Evolutionary conservation across 2,329 filamentous ascomycete species (phyloP).

Genomic region (Phaeomoniella chlamydospora): DNA sequence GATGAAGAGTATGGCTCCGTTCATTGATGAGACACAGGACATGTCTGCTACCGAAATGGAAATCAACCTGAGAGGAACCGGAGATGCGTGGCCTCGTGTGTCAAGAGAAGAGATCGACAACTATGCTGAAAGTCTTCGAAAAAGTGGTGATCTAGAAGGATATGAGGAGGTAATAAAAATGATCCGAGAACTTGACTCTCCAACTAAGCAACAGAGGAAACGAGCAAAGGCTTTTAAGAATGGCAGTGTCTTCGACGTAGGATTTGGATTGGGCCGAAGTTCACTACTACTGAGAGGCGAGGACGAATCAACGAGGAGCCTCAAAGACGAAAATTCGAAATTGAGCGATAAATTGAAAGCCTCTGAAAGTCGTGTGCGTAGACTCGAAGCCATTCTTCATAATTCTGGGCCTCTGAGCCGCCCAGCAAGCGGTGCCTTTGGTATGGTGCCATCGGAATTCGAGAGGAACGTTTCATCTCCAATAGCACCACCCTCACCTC

Average conservation of each 20-base stretch:
- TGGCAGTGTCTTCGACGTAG: slow-evolving; percentile 82
- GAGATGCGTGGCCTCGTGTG: slow-evolving; percentile 66
- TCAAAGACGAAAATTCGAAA: slow-evolving; percentile 73
- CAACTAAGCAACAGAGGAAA: slow-evolving; percentile 75
- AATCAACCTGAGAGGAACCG: slow-evolving; percentile 68
- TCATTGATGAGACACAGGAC: slow-evolving; percentile 43
- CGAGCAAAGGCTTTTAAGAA: slow-evolving; percentile 90
- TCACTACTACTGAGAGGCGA: slow-evolving; percentile 76
- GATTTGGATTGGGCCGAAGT: slow-evolving; percentile 59
- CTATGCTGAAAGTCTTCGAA: slow-evolving; percentile 53
- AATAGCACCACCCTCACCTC: slow-evolving; percentile 21
- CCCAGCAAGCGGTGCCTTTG: slow-evolving; percentile 35
- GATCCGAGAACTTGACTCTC: slow-evolving; percentile 63
- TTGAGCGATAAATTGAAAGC: slow-evolving; percentile 61
- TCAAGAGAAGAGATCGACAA: slow-evolving; percentile 61
- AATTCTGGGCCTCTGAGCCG: slow-evolving; percentile 52
- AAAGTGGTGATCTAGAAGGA: slow-evolving; percentile 49
- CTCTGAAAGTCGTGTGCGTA: slow-evolving; percentile 78
- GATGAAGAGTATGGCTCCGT: slow-evolving; percentile 64
- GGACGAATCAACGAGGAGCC: slow-evolving; percentile 59
- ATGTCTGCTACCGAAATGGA: slow-evolving; percentile 55
- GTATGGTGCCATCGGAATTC: slow-evolving; percentile 18
- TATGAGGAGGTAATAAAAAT: slow-evolving; percentile 61
- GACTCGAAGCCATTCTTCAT: slow-evolving; percentile 84
- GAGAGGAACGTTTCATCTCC: slow-evolving; percentile 11